These are phyloP conservation scores for Gnomoniopsis sp. DNA, from an alignment of 2,329 filamentous ascomycete species.

Conservation along the genomic window DNA sequence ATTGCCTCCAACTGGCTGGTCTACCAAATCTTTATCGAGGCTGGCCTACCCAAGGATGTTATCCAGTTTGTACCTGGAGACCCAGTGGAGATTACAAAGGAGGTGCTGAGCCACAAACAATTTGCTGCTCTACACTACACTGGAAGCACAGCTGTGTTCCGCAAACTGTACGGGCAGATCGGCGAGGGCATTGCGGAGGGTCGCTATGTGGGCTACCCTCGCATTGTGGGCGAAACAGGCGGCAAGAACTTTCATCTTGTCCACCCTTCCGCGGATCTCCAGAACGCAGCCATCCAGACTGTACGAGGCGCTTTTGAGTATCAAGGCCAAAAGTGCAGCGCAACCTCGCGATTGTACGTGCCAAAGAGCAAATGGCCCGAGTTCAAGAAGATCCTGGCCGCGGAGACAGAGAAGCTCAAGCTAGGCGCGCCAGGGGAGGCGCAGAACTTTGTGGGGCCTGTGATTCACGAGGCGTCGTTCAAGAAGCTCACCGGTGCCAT, in stretches of 20 bases:
- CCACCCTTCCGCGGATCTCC: conserved; percentile 42
- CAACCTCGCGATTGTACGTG: conserved; percentile 52
- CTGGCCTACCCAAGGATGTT: conserved; percentile 82
- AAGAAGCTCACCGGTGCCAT: conserved; percentile 41
- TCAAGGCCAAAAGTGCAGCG: conserved; percentile 50
- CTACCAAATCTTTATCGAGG: conserved; percentile 86
- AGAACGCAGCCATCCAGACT: conserved; percentile 43
- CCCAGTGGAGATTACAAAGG: conserved; percentile 76
- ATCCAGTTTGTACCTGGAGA: conserved; percentile 93
- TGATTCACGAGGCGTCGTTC: conserved; percentile 46
- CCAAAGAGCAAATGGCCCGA: conserved; percentile 40
- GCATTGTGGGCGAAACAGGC: conserved; percentile 48
- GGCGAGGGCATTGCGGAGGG: conserved; percentile 76
- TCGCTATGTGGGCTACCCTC: conserved; percentile 72
- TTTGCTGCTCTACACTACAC: conserved; percentile 95
- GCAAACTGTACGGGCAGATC: conserved; percentile 82
- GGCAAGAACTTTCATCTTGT: conserved; percentile 53
- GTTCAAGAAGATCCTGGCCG: conserved; percentile 35
- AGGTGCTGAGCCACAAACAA: conserved; percentile 70
- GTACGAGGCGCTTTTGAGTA: conserved; percentile 48
- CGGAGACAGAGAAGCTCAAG: conserved; percentile 31
- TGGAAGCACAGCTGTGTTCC: conserved; percentile 88
- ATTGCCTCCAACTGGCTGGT: conserved; percentile 90
- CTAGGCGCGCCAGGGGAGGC: conserved; percentile 30
- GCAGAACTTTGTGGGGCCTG: conserved; percentile 42